A percentile compares a stretch with the other conserved stretches of the same genome.
These are phyloP conservation scores for Eucalyptus polybractea DNA, from an alignment of 345 rosid genomes.

Conservation along the genomic window DNA sequence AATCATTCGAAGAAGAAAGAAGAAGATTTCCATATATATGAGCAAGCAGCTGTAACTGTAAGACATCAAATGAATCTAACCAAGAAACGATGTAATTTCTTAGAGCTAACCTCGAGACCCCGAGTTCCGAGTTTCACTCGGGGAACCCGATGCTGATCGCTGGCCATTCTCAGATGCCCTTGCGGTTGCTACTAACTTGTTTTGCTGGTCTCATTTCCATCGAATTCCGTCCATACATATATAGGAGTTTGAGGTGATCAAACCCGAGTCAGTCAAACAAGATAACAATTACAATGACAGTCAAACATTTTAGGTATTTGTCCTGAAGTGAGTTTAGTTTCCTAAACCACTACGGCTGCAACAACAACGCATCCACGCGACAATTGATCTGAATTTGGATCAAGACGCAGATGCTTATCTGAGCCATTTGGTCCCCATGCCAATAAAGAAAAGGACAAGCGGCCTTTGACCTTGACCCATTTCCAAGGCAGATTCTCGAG, in stretches of 20 bases:
- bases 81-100: background rate
- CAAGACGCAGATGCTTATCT: background rate
- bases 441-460: background rate
- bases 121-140: slow-evolving; percentile 1
- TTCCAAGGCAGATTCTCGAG: background rate
- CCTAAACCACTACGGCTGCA: background rate
- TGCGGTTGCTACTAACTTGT: background rate
- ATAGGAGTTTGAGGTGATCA: background rate
- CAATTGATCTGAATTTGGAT: background rate
- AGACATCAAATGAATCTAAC: background rate
- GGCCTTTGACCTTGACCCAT: background rate
- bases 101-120: background rate
- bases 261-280: background rate
- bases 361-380: background rate
- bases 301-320: background rate
- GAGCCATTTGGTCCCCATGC: background rate
- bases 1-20: background rate
- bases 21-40: too few species aligned
- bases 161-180: background rate
- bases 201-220: background rate
- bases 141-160: background rate
- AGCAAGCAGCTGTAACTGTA: background rate
- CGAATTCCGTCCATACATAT: background rate
- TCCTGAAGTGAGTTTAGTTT: background rate
- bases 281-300: background rate